Base-by-base conservation (phyloP, 495 filamentous ascomycete species). In the Elaphomyces granulatus region DNA sequence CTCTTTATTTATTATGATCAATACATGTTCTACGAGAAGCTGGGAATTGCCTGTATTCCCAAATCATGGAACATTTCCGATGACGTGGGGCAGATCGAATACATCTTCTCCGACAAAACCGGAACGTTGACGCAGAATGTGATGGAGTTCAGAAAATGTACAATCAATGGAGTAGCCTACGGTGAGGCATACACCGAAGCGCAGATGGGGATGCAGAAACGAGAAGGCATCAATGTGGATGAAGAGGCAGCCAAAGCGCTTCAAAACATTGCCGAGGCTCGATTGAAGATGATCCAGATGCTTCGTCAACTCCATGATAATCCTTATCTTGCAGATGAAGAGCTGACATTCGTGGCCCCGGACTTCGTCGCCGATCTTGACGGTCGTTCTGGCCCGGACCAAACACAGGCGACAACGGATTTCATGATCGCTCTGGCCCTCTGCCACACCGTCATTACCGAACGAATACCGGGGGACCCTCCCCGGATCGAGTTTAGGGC, bases 41-140 rank as follows among this genome's bases (percentile, higher is more conserved):
- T 96, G 50, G 87, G 90, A 50, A 83, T 92, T 49, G 84, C 86
- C 2, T 99, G 92, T 55, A 84, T 93, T 3, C 92, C 92, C 9
- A 96, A 96, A 49, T 86, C 90, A 2, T 99, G 92, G 92, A 99
- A 96, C 57, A 95, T 99, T 42, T 94, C 87, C 1, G 92, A 99
- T 50, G 92, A 99, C 49, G 70, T 99, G 21, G 92, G 92, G 8
- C 92, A 99, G 61, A 95, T 99, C 43, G 92, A 99, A 58, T 99
- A 96, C 60, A 94, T 99, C 46, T 99, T 99, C 65, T 96, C 92
- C 1, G 92, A 99, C 65, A 99, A 99, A 61, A 99, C 92, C 2
- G 92, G 92, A 26, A 99, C 92, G 3, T 63, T 99, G 48, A 99
- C 92, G 4, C 92, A 99, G 52, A 99, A 99, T 54, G 85, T 96